Base-by-base conservation (phyloP, 208 protist genomes). In the Crithidia expoeki region DNA sequence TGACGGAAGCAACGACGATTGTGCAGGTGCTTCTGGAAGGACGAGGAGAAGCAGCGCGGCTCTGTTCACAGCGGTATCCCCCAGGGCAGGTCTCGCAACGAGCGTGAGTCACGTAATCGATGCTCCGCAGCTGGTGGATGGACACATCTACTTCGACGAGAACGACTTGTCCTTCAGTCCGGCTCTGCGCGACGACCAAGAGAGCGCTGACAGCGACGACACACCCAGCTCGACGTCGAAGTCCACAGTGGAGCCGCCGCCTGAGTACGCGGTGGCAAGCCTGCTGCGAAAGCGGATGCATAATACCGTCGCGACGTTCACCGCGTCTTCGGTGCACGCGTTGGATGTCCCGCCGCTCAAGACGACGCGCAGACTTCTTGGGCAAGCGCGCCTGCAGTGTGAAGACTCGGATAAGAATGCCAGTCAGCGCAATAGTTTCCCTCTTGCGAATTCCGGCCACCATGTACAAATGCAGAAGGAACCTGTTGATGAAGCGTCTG, bases 221-320 rank as follows among this genome's bases (percentile, higher is more conserved):
- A 30, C 16, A 6, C 9, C 28, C 21, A 64, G 36, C 34, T 44
- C 30, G 28, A 21, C 46, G 16, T 47, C 53, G 4, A 49, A 63
- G 33, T 66, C 40, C 3, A 49, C 46, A 7, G 49, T 65, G 5
- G 28, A 36, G 57, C 71, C 32, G 19, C 63, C 63, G 38, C 44
- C 55, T 2, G 71, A 70, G 63, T 70, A 71, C 36, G 63, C 51
- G 23, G 28, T 76, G 34, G 63, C 46, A n/a, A 25, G 23, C 17
- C 0, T 76, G 4, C 71, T 76, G 46, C 71, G 55, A 17, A 32
- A 71, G 46, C 62, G 63, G 25, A 71, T 76, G 71, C 71, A 76
- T 57, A 25, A 50, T 32, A 67, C 56, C 12, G 30, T 71, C 2
- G 63, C 63, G 21, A 16, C 28, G 33, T 76, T 76, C 52, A 76